A percentile compares a stretch with the other conserved stretches of the same genome.
These are phyloP conservation scores for Talaromyces sp. DNA, from an alignment of 2,329 filamentous ascomycete genomes.

Conservation along the genomic window DNA sequence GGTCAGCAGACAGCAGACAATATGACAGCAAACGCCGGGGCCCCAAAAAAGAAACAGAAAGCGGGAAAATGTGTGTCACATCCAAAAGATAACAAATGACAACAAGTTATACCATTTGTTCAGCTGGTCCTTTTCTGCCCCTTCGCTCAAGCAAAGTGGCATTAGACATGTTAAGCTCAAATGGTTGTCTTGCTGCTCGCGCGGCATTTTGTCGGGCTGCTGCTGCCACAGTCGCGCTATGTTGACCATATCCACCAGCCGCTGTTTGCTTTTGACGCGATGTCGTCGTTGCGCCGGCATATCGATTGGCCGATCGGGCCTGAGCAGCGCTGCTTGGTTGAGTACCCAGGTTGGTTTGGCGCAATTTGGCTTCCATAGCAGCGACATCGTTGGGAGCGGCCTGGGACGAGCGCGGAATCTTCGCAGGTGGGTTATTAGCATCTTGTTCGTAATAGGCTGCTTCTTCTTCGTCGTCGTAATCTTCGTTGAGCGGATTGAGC, in stretches of 20 bases:
- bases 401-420: conserved; percentile 62
- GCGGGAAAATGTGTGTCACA: not conserved
- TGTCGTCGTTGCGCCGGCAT: conserved; percentile 24
- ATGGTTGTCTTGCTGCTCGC: conserved; percentile 70
- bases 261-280: conserved; percentile 49
- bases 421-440: conserved; percentile 48
- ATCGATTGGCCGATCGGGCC: conserved; percentile 49
- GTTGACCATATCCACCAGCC: conserved; percentile 74
- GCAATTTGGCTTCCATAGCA: conserved; percentile 81
- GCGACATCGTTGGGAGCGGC: conserved; percentile 56
- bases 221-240: conserved; percentile 76
- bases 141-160: conserved; percentile 79
- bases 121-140: conserved; percentile 36
- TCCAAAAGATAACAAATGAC: not conserved
- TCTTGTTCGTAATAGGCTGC: conserved; percentile 50
- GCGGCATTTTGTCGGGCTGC: conserved; percentile 79
- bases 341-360: conserved; percentile 69
- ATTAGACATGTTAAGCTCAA: conserved; percentile 88
- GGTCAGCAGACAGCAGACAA: not conserved
- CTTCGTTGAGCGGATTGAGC: conserved; percentile 63
- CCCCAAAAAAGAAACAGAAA: not conserved
- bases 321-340: conserved; percentile 57
- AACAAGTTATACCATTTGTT: conserved; percentile 9
- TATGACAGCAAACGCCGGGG: not conserved
- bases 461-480: conserved; percentile 58